These are phyloP conservation scores for Solanum ossicruentum DNA, from an alignment of 257 asterid genomes.

Conservation along the genomic window DNA sequence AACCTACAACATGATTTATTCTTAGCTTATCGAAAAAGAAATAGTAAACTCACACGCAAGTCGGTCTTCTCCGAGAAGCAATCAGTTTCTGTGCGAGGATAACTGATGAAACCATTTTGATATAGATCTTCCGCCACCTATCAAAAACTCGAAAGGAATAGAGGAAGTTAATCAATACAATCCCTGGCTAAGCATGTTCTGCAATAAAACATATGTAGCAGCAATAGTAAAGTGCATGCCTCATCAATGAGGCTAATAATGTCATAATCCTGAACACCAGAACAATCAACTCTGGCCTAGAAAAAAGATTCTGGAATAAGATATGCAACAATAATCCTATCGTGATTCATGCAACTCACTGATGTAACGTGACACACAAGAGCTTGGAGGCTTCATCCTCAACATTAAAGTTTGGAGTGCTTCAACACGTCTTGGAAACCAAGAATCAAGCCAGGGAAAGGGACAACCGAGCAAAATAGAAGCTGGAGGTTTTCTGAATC, in stretches of 20 bases:
- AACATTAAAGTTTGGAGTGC: not conserved
- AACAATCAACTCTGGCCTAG: not conserved
- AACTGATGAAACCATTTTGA: constrained; percentile 95
- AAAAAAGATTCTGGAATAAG: not conserved
- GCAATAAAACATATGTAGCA: not conserved
- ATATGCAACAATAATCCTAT: not conserved
- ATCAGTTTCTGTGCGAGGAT: constrained; percentile 99
- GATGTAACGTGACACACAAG: not conserved
- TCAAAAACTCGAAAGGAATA: not conserved
- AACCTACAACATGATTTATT: constrained; percentile 1
- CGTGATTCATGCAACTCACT: not conserved
- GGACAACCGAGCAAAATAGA: not conserved
- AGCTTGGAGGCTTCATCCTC: not conserved
- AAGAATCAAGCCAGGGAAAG: not conserved
- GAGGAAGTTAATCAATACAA: not conserved
- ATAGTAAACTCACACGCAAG: constrained; percentile 44
- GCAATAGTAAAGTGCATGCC: not conserved
- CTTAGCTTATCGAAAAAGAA: constrained; percentile 1
- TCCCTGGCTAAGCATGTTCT: not conserved
- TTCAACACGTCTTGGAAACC: not conserved
- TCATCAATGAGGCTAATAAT: not conserved
- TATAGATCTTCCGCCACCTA: constrained; percentile 98
- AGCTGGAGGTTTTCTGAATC: not conserved
- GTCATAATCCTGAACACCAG: not conserved
- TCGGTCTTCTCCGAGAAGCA: constrained; percentile 61